A percentile compares a stretch with the other conserved stretches of the same genome.
Evolutionary conservation across 306 rosid genomes (phyloP).

Genomic region (Herpetospermum pedunculosum): DNA sequence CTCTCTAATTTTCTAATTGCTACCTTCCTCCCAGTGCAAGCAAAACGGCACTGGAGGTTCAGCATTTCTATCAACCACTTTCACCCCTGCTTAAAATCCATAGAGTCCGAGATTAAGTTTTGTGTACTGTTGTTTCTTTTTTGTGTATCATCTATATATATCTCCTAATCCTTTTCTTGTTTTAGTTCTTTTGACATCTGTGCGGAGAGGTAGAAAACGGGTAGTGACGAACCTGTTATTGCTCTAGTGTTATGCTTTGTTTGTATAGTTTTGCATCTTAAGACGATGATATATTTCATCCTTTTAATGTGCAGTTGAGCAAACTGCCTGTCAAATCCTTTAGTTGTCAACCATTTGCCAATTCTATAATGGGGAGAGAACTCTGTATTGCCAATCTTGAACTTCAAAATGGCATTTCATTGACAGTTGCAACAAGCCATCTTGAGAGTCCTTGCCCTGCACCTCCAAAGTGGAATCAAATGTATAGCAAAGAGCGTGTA

Average conservation of each 20-base stretch:
- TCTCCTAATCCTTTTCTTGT: not conserved
- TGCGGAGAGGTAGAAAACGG: not conserved
- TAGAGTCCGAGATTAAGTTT: not conserved
- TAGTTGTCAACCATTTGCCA: slow-evolving; percentile 40
- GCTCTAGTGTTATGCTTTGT: not conserved
- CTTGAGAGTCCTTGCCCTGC: slow-evolving; percentile 87
- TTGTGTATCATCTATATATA: not conserved
- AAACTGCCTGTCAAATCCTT: slow-evolving; percentile 62
- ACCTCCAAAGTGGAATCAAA: slow-evolving; percentile 90
- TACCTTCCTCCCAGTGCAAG: no score
- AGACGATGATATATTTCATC: not conserved
- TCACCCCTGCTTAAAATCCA: not conserved
- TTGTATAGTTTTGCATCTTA: not conserved
- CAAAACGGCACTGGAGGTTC: no score
- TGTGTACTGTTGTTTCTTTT: not conserved
- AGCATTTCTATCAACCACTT: not conserved
- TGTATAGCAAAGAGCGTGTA: slow-evolving; percentile 87
- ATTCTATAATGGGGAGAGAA: slow-evolving; percentile 81
- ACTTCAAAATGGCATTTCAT: slow-evolving; percentile 28
- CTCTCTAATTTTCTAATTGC: no score
- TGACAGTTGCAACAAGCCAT: slow-evolving; percentile 85
- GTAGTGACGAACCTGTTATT: not conserved
- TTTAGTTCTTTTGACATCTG: not conserved
- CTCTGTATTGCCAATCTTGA: slow-evolving; percentile 75
- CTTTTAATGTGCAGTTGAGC: slow-evolving; percentile 51